Conservation (phyloP, 805 yeast species). For the Saccharomycopsis fermentans region DNA sequence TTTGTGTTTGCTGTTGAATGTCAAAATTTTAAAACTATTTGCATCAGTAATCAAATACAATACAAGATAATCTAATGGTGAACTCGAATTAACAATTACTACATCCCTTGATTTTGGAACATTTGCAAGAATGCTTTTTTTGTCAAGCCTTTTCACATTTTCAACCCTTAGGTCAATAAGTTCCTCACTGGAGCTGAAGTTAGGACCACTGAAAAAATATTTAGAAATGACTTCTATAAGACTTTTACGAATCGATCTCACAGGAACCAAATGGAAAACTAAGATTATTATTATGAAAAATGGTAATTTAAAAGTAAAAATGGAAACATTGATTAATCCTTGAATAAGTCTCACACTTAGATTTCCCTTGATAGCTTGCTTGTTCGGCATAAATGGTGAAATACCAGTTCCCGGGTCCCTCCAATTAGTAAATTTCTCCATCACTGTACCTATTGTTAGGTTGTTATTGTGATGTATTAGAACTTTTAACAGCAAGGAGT, state of each 20-base stretch:
- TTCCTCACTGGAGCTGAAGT: conserved; percentile 30
- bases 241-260: conserved; percentile 15
- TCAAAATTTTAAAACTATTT: background rate
- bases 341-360: background rate
- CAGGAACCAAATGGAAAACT: conserved; percentile 19
- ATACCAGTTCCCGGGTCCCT: conserved; percentile 92
- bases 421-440: conserved; percentile 81
- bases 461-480: no score
- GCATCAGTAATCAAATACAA: conserved; percentile 1
- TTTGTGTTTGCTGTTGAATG: background rate
- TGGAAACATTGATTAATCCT: conserved; percentile 22
- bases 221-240: conserved; percentile 21
- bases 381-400: conserved; percentile 68
- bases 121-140: conserved; percentile 21
- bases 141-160: conserved; percentile 33
- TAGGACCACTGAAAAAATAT: conserved; percentile 27
- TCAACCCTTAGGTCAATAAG: conserved; percentile 32
- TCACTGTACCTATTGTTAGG: conserved; percentile 20
- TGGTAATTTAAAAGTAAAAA: conserved; percentile 22
- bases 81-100: conserved; percentile 38
- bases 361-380: conserved; percentile 22
- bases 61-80: conserved; percentile 35
- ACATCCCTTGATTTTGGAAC: conserved; percentile 31
- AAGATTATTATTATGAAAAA: conserved; percentile 17
- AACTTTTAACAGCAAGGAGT: no score